Evolutionary conservation across 2,329 filamentous ascomycete genomes (phyloP), one percentile per base, ranked within the genome.

Genomic region (Trichophyton mentagrophytes): DNA sequence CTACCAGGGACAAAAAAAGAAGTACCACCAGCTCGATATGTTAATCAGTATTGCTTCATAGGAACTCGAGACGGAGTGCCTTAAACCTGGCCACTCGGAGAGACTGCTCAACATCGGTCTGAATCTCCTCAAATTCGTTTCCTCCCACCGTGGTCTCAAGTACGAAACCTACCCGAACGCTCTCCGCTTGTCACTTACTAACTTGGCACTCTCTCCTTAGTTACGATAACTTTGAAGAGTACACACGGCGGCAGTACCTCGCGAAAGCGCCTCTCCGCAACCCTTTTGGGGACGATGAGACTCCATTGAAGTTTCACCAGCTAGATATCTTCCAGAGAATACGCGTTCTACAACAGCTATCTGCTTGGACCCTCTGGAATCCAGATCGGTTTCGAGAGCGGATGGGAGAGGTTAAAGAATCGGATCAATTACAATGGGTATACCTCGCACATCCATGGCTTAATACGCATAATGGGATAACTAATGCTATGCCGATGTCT

Each of bases 141-240:
- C 93, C 36, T 96, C 91, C 63, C 90, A 96, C 77, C 87, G 91
- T 65, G 91, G 91, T 65, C 79, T 97, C 56, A 95, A 87, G 90
- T 96, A 82, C 66, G 88, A 47, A 7, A 27, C 44, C 17, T 47
- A 17, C 6, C 25, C 42, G 3, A 38, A 38, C 33, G 33, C 17
- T 20, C 22, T 20, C 44, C 33, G 22, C 4, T 13, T 53, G 25
- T 25, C 38, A 33, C 22, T 44, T 60, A 47, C 51, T 57, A 20
- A 44, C 55, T 58, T 57, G 1, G 25, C 38, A 17, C 4, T 15
- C n/a, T 22, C 15, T n/a, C 22, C 15, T 17, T 67, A 96, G 91
- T 1, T 83, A 80, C 59, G 90, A 95, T 2, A 86, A 93, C 57
- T 95, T 97, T 67, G 90, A 97, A 70, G 90, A 96, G 69, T 96